Evolutionary conservation across 768 basidiomycete species (phyloP), one percentile per base, ranked within the genome.

Genomic region (Coprinopsis strossmayeri): DNA sequence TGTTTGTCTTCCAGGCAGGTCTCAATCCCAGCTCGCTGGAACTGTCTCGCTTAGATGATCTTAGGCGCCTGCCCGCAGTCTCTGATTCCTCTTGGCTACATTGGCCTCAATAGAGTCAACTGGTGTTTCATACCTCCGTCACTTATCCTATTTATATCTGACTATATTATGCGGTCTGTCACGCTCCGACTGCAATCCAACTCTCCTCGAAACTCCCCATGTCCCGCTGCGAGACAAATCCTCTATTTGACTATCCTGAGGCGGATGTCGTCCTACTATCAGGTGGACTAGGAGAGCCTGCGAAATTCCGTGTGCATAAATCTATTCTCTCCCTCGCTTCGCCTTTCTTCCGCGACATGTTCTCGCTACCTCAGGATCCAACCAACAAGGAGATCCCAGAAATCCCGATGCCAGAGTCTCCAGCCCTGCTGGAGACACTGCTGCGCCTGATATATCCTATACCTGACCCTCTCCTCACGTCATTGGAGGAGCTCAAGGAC

Each of bases 291-390:
- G 52, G 67, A 42, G 53, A 62, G 20, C 55, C 63, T 13, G 65
- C 72, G 44, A 72, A 78, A 55, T 85, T 87, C 57, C 72, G 67
- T 34, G 76, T 80, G 26, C 85, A 85, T 63, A 70, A 71, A 51
- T 76, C 73, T 60, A 73, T 88, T 52, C 74, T 89, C 41, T 65
- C 76, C 10, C 68, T 71, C 3, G 80, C 82, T 1, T 87, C 86
- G 3, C 72, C 79, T 1, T 82, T 87, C 64, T 89, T 87, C 63
- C 60, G 63, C 45, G 76, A 82, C 48, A 79, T 87, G 81, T 82
- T 88, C 57, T 61, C 76, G 18, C 66, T 87, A 15, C 82, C 85
- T 3, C 83, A 85, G 53, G 55, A 34, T 38, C 63, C 49, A n/a
- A 35, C 53, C 17, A 12, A 21, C 15, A 57, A 58, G 15, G 51